Evolutionary conservation across 2,329 filamentous ascomycete species (phyloP), one percentile per base, ranked within the genome.

Genomic region (Dothidotthia symphoricarpi): DNA sequence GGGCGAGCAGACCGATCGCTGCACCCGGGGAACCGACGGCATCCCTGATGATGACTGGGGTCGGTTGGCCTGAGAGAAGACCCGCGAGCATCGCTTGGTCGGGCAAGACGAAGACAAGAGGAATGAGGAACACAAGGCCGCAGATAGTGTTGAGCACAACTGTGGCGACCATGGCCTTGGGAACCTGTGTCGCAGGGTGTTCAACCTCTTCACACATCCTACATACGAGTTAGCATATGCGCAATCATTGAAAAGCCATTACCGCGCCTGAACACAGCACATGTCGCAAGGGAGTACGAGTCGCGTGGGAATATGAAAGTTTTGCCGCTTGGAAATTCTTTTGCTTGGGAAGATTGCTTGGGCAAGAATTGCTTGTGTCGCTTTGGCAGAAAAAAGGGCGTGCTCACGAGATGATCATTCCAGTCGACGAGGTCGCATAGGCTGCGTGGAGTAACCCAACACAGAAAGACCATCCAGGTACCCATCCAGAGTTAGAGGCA

Each of bases 131-230:
- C 48, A 86, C 65, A 16, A 87, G 72, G 27, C 83, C 83, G 45
- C 76, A 78, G 47, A 83, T 57, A 33, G 76, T 79, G 72, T 87
- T 86, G 66, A 86, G 74, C 51, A 81, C 49, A 51, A 86, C 75
- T 47, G 83, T 83, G 16, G 51, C 71, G 30, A 86, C 81, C 80
- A 88, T 85, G 52, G 83, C 84, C 63, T 83, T 84, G 51, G 83
- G 83, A 6, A 86, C 82, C 62, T 86, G 83, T 2, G 74, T 78
- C 0, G 80, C 73, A 4, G 83, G 83, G 31, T 80, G 69, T 57
- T 76, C 73, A 10, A 86, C 82, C 63, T 87, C 84, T 66, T 88
- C 84, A 54, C 82, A 86, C 83, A 86, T 87, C 46, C 78, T 83
- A 24, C n/a, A 26, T 19, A 6, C 31, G 32, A 43, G 50, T 65